Evolutionary conservation across 768 basidiomycete species (phyloP).

Genomic region (Phylloporus arenicola): DNA sequence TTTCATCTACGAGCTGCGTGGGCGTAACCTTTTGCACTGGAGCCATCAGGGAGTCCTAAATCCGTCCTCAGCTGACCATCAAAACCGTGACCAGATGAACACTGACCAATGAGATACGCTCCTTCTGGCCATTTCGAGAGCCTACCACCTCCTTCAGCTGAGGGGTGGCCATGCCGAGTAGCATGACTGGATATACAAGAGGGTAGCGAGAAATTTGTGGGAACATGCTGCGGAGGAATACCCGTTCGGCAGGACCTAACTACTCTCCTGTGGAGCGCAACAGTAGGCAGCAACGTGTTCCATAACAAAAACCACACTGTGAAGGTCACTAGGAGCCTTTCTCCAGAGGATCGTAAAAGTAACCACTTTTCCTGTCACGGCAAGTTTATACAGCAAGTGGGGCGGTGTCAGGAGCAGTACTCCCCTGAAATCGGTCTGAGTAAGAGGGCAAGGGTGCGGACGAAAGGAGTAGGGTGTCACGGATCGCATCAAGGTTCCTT

Average conservation of each 20-base stretch:
- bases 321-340: no score
- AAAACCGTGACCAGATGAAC: neutral
- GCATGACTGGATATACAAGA: conserved; percentile 10
- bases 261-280: conserved; percentile 1
- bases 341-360: no score
- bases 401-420: no score
- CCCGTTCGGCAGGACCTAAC: neutral
- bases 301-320: neutral
- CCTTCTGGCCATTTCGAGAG: neutral
- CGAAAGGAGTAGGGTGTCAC: no score
- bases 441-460: no score
- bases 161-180: neutral
- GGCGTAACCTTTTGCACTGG: conserved; percentile 9
- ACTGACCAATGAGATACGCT: conserved; percentile 2
- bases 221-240: neutral
- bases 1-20: conserved; percentile 13
- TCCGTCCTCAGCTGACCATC: neutral
- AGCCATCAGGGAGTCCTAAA: neutral
- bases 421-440: no score
- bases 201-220: conserved; percentile 4
- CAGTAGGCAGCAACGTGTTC: conserved; percentile 1
- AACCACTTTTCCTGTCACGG: no score
- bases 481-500: no score
- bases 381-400: no score
- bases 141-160: neutral